phyloP scores from a whole-genome alignment of 768 basidiomycete species.

The Neoboletus subvelutipes region DNA sequence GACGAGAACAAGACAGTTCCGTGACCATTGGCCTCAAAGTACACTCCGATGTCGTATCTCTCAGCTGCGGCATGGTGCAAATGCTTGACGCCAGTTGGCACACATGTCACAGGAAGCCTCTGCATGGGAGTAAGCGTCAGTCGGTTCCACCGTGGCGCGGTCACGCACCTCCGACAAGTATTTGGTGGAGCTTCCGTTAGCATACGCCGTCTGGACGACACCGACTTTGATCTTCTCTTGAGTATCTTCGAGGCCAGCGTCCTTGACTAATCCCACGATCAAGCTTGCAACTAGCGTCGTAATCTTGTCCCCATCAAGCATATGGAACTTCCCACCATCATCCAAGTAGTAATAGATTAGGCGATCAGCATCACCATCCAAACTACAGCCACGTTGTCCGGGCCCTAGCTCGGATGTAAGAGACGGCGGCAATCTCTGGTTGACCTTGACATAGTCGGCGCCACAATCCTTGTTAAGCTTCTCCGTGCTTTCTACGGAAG shows the following conservation, averaged over 20 bases:
- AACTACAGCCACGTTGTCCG: conserved; percentile 84
- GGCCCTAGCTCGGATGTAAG: conserved; percentile 59
- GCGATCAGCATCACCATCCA: conserved; percentile 97
- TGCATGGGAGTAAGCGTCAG: conserved; percentile 34
- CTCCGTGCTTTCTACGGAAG: conserved; percentile 59
- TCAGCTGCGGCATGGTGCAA: conserved; percentile 96
- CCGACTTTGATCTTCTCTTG: conserved; percentile 70
- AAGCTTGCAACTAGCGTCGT: conserved; percentile 91
- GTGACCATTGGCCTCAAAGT: conserved; percentile 99
- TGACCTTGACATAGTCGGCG: conserved; percentile 96
- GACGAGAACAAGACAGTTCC: conserved; percentile 95
- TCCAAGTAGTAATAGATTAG: conserved; percentile 94
- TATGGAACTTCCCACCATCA: conserved; percentile 71
- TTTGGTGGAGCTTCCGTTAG: conserved; percentile 94
- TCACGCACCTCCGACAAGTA: conserved; percentile 75
- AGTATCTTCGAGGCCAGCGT: conserved; percentile 71
- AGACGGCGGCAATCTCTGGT: conserved; percentile 81
- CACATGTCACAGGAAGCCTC: conserved; percentile 93
- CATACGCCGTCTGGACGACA: conserved; percentile 98
- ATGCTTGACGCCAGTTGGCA: conserved; percentile 96
- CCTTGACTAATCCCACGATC: conserved; percentile 85
- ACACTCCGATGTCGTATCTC: conserved; percentile 92
- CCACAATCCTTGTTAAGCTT: conserved; percentile 87
- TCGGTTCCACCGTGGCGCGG: not conserved
- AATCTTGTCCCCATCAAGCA: conserved; percentile 99